These are phyloP conservation scores for Misopates orontium DNA, from an alignment of 257 asterid species.

Conservation along the genomic window DNA sequence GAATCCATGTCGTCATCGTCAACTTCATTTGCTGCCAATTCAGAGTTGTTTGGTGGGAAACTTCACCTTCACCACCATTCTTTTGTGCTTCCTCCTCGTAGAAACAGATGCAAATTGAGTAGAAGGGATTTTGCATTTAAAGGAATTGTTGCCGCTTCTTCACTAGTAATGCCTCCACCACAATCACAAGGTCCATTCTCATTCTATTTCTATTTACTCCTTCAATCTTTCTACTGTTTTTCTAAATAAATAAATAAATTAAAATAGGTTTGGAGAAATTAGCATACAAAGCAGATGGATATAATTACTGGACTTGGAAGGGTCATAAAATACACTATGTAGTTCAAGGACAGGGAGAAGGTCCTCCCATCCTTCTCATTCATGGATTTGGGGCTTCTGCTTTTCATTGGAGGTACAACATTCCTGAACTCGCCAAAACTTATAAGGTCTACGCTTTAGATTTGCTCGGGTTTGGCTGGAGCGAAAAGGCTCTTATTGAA, in stretches of 20 bases:
- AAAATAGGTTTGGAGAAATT: conserved; percentile 65
- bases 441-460: conserved; percentile 90
- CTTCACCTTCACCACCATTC: too few species aligned
- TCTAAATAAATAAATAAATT: conserved; percentile 22
- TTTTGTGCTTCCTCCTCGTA: too few species aligned
- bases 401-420: conserved; percentile 98
- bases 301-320: conserved; percentile 83
- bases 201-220: not conserved
- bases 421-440: conserved; percentile 81
- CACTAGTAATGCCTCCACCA: conserved; percentile 58
- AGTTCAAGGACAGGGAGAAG: conserved; percentile 95
- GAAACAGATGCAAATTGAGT: too few species aligned
- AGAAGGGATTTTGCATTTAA: conserved; percentile 50
- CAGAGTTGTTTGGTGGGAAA: too few species aligned
- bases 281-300: conserved; percentile 78
- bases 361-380: conserved; percentile 76
- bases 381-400: conserved; percentile 99
- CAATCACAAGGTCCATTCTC: conserved; percentile 44
- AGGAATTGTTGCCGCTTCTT: conserved; percentile 62
- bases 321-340: conserved; percentile 84
- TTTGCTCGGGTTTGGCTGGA: conserved; percentile 96
- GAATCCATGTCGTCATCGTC: too few species aligned
- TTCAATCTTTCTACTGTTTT: not conserved
- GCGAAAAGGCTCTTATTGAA: conserved; percentile 93
- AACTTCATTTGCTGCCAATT: too few species aligned